Conservation (phyloP, 192 early-diverging fungal species). For the Linnemannia hyalina region DNA sequence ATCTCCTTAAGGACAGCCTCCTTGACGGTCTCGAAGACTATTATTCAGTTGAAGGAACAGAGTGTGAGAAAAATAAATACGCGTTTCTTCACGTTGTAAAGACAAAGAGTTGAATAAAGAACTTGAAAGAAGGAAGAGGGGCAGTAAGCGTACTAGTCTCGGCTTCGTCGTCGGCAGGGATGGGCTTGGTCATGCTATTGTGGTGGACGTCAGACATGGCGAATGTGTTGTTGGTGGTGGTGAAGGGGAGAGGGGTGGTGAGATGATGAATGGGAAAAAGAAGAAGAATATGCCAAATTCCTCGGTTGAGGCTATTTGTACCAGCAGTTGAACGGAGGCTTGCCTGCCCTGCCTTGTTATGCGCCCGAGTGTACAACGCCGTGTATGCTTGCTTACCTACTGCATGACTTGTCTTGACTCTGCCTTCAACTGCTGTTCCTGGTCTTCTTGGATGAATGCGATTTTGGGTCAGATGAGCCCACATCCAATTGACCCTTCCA, state of each 20-base stretch:
- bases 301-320: background rate
- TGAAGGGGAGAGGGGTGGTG: background rate
- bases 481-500: background rate
- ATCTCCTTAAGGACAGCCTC: constrained; percentile 59
- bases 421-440: background rate
- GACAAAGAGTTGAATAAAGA: background rate
- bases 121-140: background rate
- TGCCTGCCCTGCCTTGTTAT: background rate
- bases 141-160: constrained; percentile 19
- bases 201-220: constrained; percentile 63
- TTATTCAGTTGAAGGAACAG: constrained; percentile 10
- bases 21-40: constrained; percentile 60
- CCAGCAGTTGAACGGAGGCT: background rate
- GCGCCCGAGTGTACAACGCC: background rate
- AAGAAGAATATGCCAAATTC: background rate
- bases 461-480: constrained; percentile 1
- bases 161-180: constrained; percentile 57
- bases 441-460: background rate
- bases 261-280: background rate
- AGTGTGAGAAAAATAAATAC: constrained; percentile 13
- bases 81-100: background rate
- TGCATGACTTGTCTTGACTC: background rate
- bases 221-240: background rate
- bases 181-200: constrained; percentile 60
- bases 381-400: constrained; percentile 3